These are phyloP conservation scores for Malassezia globosa DNA, from an alignment of 1,284 basidiomycete genomes.

Conservation along the genomic window DNA sequence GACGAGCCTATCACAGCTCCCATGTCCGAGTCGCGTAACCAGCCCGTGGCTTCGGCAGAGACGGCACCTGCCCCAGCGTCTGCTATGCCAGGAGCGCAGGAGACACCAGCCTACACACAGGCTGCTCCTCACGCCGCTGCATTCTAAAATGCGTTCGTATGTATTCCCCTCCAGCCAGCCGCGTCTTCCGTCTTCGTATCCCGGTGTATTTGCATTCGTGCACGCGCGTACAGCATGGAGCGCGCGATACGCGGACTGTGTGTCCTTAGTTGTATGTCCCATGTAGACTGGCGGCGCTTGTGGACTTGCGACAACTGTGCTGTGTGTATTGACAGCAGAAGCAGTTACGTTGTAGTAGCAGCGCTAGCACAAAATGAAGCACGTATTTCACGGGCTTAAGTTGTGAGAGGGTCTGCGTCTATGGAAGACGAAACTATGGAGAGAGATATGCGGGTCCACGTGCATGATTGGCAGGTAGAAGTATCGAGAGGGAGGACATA, in stretches of 20 bases:
- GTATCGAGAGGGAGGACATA: too few species aligned
- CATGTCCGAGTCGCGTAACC: constrained; percentile 42
- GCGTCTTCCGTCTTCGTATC: too few species aligned
- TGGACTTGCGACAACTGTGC: too few species aligned
- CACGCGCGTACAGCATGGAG: constrained; percentile 10
- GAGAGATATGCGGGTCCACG: too few species aligned
- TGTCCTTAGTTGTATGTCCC: constrained; percentile 12
- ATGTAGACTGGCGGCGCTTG: constrained; percentile 9
- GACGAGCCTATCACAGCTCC: constrained; percentile 50
- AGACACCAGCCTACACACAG: background rate
- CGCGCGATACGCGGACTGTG: constrained; percentile 5
- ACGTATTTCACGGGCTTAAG: too few species aligned
- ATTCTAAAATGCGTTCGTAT: constrained; percentile 20
- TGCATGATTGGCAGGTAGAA: too few species aligned
- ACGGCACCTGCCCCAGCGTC: background rate
- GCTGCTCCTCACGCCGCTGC: constrained; percentile 22
- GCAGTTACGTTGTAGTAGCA: too few species aligned
- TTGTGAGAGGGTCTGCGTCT: too few species aligned
- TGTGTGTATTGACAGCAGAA: too few species aligned
- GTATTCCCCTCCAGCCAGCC: constrained; percentile 7
- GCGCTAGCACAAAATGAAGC: constrained; percentile 13
- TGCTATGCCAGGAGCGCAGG: constrained; percentile 11
- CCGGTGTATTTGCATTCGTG: constrained; percentile 12
- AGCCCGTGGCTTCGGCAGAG: constrained; percentile 24
- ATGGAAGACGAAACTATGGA: too few species aligned